A percentile compares a stretch with the other conserved stretches of the same genome.
Evolutionary conservation across 1,139 yeast genomes (phyloP).

Genomic region (Casaregolazyma suthepensis): DNA sequence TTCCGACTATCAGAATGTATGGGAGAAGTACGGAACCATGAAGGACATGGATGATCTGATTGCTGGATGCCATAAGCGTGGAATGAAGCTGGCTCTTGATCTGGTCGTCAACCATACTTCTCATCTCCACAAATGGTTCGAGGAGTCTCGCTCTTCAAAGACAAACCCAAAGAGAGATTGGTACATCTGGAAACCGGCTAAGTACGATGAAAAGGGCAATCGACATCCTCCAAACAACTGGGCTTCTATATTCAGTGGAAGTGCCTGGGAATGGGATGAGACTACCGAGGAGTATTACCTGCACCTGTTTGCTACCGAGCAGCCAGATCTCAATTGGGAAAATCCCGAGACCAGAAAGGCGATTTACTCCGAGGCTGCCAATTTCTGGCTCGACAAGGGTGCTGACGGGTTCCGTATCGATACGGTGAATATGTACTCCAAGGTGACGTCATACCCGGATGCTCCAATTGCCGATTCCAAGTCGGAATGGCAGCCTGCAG

Average conservation of each 20-base stretch:
- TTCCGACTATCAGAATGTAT: constrained; percentile 46
- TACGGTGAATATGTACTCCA: constrained; percentile 49
- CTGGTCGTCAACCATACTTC: constrained; percentile 57
- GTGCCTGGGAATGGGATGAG: constrained; percentile 56
- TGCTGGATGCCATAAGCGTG: constrained; percentile 43
- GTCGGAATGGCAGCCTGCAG: constrained; percentile 37
- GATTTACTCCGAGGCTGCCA: constrained; percentile 42
- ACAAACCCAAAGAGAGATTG: constrained; percentile 54
- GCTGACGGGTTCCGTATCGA: constrained; percentile 57
- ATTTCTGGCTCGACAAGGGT: constrained; percentile 52
- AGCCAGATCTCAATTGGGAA: constrained; percentile 61
- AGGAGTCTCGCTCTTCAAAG: constrained; percentile 47
- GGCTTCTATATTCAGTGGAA: constrained; percentile 40
- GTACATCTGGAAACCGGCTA: constrained; percentile 54
- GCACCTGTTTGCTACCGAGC: constrained; percentile 45
- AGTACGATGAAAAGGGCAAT: constrained; percentile 42
- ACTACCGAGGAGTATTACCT: constrained; percentile 49
- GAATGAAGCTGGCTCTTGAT: constrained; percentile 48
- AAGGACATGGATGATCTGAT: constrained; percentile 47
- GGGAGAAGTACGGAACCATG: constrained; percentile 49
- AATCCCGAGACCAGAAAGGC: constrained; percentile 47
- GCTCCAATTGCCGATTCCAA: constrained; percentile 45
- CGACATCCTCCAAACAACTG: constrained; percentile 56
- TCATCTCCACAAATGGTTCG: constrained; percentile 51
- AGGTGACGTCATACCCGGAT: constrained; percentile 44